These are phyloP conservation scores for Populus hybrid DNA, from an alignment of 441 rosid species.

Conservation along the genomic window DNA sequence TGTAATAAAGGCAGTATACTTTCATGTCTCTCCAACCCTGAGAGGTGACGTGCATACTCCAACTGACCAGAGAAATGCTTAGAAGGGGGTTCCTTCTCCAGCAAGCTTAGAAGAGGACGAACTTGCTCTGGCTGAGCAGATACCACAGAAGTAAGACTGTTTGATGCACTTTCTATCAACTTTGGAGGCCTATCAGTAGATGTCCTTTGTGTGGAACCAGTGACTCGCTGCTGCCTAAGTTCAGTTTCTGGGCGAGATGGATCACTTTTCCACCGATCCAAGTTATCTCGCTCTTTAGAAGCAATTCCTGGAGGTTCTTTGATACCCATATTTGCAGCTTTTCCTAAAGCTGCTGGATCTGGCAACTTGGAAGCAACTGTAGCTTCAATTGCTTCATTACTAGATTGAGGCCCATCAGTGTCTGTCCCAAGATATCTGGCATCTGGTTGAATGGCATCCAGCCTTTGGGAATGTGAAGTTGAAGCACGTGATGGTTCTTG, in stretches of 20 bases:
- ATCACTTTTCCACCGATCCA: slow-evolving; percentile 46
- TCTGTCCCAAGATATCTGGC: slow-evolving; percentile 40
- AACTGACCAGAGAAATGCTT: slow-evolving; percentile 84
- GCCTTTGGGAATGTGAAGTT: slow-evolving; percentile 61
- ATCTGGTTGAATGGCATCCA: slow-evolving; percentile 57
- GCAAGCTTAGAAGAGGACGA: slow-evolving; percentile 94
- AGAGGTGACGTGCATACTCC: slow-evolving; percentile 70
- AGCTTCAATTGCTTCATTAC: slow-evolving; percentile 50
- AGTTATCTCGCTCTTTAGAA: slow-evolving; percentile 40
- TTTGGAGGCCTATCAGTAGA: slow-evolving; percentile 80
- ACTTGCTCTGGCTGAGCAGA: slow-evolving; percentile 77
- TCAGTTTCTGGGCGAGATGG: slow-evolving; percentile 48
- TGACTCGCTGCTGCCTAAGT: slow-evolving; percentile 47
- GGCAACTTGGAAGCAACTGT: slow-evolving; percentile 35
- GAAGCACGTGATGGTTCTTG: slow-evolving; percentile 74
- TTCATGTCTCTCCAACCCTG: slow-evolving; percentile 87
- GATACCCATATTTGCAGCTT: slow-evolving; percentile 29
- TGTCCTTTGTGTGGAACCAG: slow-evolving; percentile 47
- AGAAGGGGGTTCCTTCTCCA: slow-evolving; percentile 98
- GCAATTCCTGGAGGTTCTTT: slow-evolving; percentile 32
- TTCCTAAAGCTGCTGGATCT: slow-evolving; percentile 37
- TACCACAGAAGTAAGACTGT: slow-evolving; percentile 46
- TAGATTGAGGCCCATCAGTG: slow-evolving; percentile 58
- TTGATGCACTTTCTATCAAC: slow-evolving; percentile 50
- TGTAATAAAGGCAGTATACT: slow-evolving; percentile 80